Evolutionary conservation across 1,139 yeast genomes (phyloP), one percentile per base, ranked within the genome.

Genomic region (Geotrichum cucujoidarum): DNA sequence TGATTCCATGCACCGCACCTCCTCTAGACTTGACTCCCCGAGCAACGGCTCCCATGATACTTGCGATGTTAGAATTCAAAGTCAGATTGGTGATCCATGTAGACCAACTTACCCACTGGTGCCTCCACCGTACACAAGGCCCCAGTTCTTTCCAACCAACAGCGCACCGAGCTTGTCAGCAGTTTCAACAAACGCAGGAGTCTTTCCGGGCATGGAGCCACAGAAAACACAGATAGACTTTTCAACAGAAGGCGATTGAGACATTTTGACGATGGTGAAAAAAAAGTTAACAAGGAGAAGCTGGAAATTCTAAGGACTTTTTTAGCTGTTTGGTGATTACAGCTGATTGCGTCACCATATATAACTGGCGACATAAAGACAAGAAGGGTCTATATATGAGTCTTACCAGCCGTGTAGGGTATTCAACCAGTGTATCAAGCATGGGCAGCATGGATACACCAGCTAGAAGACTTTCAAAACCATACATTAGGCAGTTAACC

Each of bases 51-150:
- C 96, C 96, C 95, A 87, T 89, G 48, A 87, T 66, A 3, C 95
- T 92, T 16, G 14, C 20, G 16, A 11, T 20, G 33, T 29, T 30
- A 24, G 25, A 27, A n/a, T n/a, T n/a, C n/a, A n/a, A n/a, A n/a
- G n/a, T 17, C 11, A 29, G 7, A 7, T 16, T 16, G 20, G 25
- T n/a, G 4, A 21, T 18, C 11, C 7, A 24, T 5, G 16, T 16
- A 10, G 21, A 14, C 14, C n/a, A 5, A 47, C 50, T 40, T 25
- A 50, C 40, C 68, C 69, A 1, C 85, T 82, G 25, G 92, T 81
- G 17, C 96, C 96, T 38, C 96, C 97, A 29, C 96, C 96, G 60
- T 88, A 88, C 7, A 88, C 95, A 43, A 88, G 70, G 2, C 89
- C 89, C 81, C 88, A 84, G 50, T 76, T 72, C 51, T 73, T 71